A percentile compares a stretch with the other conserved stretches of the same genome.
Evolutionary conservation across 2,329 filamentous ascomycete genomes (phyloP).

Genomic region (Chaetomium olivaceum): DNA sequence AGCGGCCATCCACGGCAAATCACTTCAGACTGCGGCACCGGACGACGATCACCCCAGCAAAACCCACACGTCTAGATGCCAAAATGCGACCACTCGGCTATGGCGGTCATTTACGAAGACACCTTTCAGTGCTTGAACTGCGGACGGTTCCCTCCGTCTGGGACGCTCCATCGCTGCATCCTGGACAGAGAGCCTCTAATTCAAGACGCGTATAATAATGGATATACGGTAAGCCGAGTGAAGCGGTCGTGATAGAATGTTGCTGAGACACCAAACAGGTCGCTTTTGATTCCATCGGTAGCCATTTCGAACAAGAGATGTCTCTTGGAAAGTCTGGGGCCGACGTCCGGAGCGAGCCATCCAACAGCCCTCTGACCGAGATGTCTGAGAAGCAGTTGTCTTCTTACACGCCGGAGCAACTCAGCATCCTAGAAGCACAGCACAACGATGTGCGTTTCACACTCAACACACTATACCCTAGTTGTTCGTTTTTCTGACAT

Average conservation of each 20-base stretch:
- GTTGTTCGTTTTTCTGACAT: conserved; percentile 10
- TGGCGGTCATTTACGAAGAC: conserved; percentile 63
- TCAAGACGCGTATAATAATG: conserved; percentile 38
- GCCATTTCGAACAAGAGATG: conserved; percentile 37
- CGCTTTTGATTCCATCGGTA: conserved; percentile 42
- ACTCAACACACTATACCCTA: not conserved
- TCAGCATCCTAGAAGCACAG: conserved; percentile 51
- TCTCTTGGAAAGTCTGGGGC: conserved; percentile 43
- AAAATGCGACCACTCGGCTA: conserved; percentile 66
- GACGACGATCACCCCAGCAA: not conserved
- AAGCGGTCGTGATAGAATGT: not conserved
- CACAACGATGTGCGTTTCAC: conserved; percentile 47
- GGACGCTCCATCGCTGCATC: conserved; percentile 74
- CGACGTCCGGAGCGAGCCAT: conserved; percentile 44
- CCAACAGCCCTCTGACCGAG: conserved; percentile 49
- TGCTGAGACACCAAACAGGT: conserved; percentile 30
- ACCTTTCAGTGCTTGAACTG: conserved; percentile 60
- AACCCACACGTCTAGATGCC: conserved; percentile 15
- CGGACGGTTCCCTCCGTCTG: conserved; percentile 54
- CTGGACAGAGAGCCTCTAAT: conserved; percentile 58
- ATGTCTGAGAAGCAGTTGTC: conserved; percentile 45
- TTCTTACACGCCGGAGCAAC: conserved; percentile 50
- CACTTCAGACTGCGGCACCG: not conserved
- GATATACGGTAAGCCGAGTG: conserved; percentile 22
- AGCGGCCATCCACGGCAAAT: not conserved